Evolutionary conservation across 2,329 filamentous ascomycete genomes (phyloP).

Genomic region (Penicillium sp.): DNA sequence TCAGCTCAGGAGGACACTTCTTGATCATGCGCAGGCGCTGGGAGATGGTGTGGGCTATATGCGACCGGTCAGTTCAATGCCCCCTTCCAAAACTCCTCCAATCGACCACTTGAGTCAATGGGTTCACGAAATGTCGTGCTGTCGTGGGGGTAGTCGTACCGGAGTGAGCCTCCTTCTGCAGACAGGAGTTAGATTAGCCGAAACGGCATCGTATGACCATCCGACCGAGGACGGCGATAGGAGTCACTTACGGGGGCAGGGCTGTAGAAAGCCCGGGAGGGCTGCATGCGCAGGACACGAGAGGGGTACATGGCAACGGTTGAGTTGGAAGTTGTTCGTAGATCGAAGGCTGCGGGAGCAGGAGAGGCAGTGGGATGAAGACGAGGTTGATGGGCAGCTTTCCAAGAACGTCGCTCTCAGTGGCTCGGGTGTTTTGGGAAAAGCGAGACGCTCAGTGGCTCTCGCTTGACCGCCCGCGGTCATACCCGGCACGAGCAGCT

Average conservation of each 20-base stretch:
- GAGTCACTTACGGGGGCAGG: constrained; percentile 71
- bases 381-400: constrained; percentile 28
- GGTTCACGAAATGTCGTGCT: constrained; percentile 12
- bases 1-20: constrained; percentile 90
- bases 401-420: constrained; percentile 32
- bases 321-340: constrained; percentile 17
- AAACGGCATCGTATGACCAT: constrained; percentile 30
- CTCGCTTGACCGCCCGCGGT: constrained; percentile 49
- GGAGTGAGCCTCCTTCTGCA: constrained; percentile 68
- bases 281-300: constrained; percentile 68
- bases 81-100: constrained; percentile 1
- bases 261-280: constrained; percentile 54
- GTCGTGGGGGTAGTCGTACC: constrained; percentile 53
- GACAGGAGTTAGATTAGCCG: constrained; percentile 47
- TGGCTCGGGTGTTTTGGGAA: constrained; percentile 45
- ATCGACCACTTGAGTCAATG: constrained; percentile 14
- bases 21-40: constrained; percentile 90
- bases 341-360: constrained; percentile 12
- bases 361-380: constrained; percentile 29
- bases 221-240: constrained; percentile 18
- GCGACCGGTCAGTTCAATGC: constrained; percentile 33
- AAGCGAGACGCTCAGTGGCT: constrained; percentile 41
- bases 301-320: constrained; percentile 68
- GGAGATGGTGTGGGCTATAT: constrained; percentile 89
- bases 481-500: constrained; percentile 44